phyloP scores from a whole-genome alignment of 768 basidiomycete genomes.

The Phylloporus sp. region DNA sequence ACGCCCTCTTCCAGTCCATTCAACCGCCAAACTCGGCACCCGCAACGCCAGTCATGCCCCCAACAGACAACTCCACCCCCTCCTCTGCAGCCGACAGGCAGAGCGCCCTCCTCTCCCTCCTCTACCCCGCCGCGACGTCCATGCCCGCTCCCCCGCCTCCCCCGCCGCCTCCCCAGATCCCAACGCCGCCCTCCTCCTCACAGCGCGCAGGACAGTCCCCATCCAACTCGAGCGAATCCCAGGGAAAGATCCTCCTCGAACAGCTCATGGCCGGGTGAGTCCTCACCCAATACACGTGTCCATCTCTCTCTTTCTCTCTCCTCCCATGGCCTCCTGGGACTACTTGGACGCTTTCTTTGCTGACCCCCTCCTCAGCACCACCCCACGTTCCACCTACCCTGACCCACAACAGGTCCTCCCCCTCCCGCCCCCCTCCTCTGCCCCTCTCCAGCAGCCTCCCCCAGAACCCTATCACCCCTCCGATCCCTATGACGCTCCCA shows the following conservation, averaged over 20 bases:
- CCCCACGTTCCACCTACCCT: slow-evolving; percentile 47
- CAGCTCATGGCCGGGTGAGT: slow-evolving; percentile 79
- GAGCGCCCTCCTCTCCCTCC: slow-evolving; percentile 67
- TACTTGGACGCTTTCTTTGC: slow-evolving; percentile 29
- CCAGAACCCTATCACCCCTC: slow-evolving; percentile 35
- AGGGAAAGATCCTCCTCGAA: slow-evolving; percentile 72
- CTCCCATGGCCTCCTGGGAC: slow-evolving; percentile 31
- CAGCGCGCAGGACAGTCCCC: slow-evolving; percentile 53
- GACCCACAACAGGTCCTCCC: slow-evolving; percentile 40
- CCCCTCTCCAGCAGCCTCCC: slow-evolving; percentile 35
- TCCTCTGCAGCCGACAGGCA: slow-evolving; percentile 58
- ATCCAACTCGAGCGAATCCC: slow-evolving; percentile 51
- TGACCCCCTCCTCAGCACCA: slow-evolving; percentile 34
- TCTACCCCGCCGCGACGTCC: slow-evolving; percentile 47
- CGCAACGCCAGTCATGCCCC: slow-evolving; percentile 38
- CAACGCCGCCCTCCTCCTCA: slow-evolving; percentile 61
- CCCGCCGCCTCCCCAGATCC: slow-evolving; percentile 43
- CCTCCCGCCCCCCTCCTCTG: slow-evolving; percentile 38
- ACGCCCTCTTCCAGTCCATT: no score
- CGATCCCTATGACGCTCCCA: slow-evolving; percentile 31
- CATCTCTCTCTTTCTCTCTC: slow-evolving; percentile 18
- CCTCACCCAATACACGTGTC: slow-evolving; percentile 29
- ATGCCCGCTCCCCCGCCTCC: slow-evolving; percentile 23
- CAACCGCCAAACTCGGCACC: slow-evolving; percentile 45
- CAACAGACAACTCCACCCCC: slow-evolving; percentile 31